Percentiles rank a stretch among this genome's conserved stretches.
Evolutionary conservation across 371 early-diverging fungal species (phyloP).

Genomic region (Saksenaea vasiformis): DNA sequence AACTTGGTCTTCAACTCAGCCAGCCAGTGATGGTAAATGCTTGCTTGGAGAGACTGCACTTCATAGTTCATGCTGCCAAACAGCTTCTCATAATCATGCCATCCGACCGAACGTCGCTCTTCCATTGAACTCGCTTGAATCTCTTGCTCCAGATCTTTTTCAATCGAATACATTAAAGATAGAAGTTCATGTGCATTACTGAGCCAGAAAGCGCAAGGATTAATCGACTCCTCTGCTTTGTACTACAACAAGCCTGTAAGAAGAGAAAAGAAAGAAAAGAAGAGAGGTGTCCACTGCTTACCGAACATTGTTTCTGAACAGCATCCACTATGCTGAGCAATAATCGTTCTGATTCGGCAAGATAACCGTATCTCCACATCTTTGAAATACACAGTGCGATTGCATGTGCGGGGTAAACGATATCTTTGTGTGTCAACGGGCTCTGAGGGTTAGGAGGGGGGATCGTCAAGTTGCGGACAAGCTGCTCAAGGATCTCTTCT

Average conservation of each 20-base stretch:
- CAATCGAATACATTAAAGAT: slow-evolving; percentile 38
- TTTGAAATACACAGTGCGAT: slow-evolving; percentile 77
- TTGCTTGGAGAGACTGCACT: slow-evolving; percentile 48
- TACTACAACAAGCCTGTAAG: not conserved
- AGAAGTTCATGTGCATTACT: slow-evolving; percentile 88
- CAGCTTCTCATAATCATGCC: slow-evolving; percentile 36
- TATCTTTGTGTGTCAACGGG: slow-evolving; percentile 72
- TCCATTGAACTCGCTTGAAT: not conserved
- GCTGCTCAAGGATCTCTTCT: slow-evolving; percentile 82
- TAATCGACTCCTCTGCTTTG: slow-evolving; percentile 47
- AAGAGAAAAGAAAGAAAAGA: not conserved
- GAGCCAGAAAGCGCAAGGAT: slow-evolving; percentile 78
- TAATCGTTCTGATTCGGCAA: slow-evolving; percentile 71
- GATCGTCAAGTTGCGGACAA: slow-evolving; percentile 77
- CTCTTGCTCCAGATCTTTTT: slow-evolving; percentile 21
- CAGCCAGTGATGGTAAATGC: slow-evolving; percentile 70
- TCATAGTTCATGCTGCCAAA: slow-evolving; percentile 53
- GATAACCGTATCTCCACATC: slow-evolving; percentile 74
- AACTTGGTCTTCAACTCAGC: slow-evolving; percentile 87
- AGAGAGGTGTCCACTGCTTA: slow-evolving; percentile 15
- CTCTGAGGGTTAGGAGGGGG: slow-evolving; percentile 75
- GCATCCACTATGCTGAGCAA: slow-evolving; percentile 76
- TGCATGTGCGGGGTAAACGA: slow-evolving; percentile 86
- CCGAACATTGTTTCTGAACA: slow-evolving; percentile 65
- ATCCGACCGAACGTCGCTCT: slow-evolving; percentile 8